These are phyloP conservation scores for Amorphotheca resinae DNA, from an alignment of 495 filamentous ascomycete genomes.

Conservation along the genomic window DNA sequence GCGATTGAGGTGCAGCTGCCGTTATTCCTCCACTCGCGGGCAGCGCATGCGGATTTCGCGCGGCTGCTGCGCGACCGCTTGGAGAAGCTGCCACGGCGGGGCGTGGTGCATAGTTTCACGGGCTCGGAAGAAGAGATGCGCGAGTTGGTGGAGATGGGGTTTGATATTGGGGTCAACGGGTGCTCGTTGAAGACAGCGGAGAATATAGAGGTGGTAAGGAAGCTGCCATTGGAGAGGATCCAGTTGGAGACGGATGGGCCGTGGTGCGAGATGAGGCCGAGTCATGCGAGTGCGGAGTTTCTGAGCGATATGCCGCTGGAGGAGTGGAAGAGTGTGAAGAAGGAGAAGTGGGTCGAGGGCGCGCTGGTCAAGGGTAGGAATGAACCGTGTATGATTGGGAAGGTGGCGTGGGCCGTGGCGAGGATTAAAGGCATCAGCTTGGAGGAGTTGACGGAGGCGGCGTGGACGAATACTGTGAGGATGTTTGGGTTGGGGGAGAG, in stretches of 20 bases:
- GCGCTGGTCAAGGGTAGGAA: conserved; percentile 84
- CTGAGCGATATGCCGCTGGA: conserved; percentile 27
- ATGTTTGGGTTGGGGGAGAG: conserved; percentile 63
- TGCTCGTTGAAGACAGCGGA: conserved; percentile 64
- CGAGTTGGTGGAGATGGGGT: conserved; percentile 45
- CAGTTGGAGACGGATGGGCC: conserved; percentile 75
- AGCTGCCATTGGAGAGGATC: conserved; percentile 52
- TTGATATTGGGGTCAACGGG: conserved; percentile 63
- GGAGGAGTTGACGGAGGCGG: conserved; percentile 73
- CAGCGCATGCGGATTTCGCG: conserved; percentile 57
- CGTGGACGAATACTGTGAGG: conserved; percentile 70
- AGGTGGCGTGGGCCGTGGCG: conserved; percentile 79
- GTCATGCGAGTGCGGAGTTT: conserved; percentile 48
- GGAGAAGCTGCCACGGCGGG: conserved; percentile 42
- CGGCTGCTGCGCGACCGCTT: conserved; percentile 38
- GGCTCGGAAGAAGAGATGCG: conserved; percentile 60
- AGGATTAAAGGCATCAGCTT: conserved; percentile 65
- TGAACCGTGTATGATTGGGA: conserved; percentile 71
- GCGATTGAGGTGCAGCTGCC: conserved; percentile 53
- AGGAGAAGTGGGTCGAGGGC: conserved; percentile 81
- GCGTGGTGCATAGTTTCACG: conserved; percentile 67
- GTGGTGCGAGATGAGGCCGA: conserved; percentile 43
- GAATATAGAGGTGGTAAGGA: conserved; percentile 55
- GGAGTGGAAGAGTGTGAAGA: conserved; percentile 56
- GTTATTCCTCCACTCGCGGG: conserved; percentile 62